Conservation (phyloP, 139 green algal species). For the Spirogloea muscicola region DNA sequence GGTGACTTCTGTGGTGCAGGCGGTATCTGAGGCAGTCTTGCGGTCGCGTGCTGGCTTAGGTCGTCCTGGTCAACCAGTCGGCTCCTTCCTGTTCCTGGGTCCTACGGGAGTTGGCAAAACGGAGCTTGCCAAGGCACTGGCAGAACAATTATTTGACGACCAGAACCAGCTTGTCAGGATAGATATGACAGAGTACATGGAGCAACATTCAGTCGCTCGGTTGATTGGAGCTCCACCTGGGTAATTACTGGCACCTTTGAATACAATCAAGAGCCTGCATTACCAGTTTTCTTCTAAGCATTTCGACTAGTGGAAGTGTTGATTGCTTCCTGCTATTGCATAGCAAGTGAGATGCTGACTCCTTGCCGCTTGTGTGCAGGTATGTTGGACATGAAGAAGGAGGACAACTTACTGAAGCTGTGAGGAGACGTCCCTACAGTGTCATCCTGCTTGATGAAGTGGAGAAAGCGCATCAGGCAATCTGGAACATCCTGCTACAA, state of each 20-base stretch:
- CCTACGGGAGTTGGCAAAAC: conserved; percentile 81
- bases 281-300: too few relatives aligned
- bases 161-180: conserved; percentile 67
- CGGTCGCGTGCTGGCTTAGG: conserved; percentile 70
- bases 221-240: conserved; percentile 77
- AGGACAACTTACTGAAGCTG: conserved; percentile 78
- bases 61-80: conserved; percentile 47
- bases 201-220: conserved; percentile 70
- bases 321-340: too few relatives aligned
- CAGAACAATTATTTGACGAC: conserved; percentile 80
- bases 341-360: too few relatives aligned
- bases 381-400: conserved; percentile 66
- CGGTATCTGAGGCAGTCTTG: conserved; percentile 86
- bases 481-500: conserved; percentile 86
- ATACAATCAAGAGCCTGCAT: too few relatives aligned
- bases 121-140: conserved; percentile 78
- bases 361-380: too few relatives aligned
- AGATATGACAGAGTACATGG: conserved; percentile 68
- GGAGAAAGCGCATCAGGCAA: conserved; percentile 64
- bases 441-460: conserved; percentile 85
- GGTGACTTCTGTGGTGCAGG: too few relatives aligned
- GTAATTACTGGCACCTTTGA: not conserved
- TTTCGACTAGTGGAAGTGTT: too few relatives aligned
- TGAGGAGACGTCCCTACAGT: conserved; percentile 52
- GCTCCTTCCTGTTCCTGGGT: conserved; percentile 87